A percentile compares a stretch with the other conserved stretches of the same genome.
Conservation (phyloP, 257 asterid species). For the Solanum appendiculatum region DNA sequence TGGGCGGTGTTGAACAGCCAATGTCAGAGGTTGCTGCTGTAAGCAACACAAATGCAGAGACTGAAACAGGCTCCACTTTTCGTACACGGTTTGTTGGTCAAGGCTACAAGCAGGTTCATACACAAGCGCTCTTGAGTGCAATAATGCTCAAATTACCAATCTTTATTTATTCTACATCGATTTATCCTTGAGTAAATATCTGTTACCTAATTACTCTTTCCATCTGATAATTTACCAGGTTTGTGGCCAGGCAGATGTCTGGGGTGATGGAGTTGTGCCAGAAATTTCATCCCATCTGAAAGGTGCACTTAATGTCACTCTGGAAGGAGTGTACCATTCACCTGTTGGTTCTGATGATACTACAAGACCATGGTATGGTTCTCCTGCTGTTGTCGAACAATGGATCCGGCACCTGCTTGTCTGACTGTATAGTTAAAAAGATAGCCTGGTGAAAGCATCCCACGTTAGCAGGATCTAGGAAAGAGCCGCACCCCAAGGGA, state of each 20-base stretch:
- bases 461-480: not conserved
- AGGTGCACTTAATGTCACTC: slow-evolving; percentile 70
- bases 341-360: slow-evolving; percentile 77
- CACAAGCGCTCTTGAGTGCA: not conserved
- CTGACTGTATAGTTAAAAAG: slow-evolving; percentile 10
- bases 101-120: slow-evolving; percentile 84
- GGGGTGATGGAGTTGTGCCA: slow-evolving; percentile 96
- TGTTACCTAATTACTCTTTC: not conserved
- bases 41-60: slow-evolving; percentile 8
- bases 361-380: slow-evolving; percentile 87
- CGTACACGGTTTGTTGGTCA: slow-evolving; percentile 81
- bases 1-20: slow-evolving; percentile 14
- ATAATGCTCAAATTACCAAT: not conserved
- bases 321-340: slow-evolving; percentile 80
- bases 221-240: slow-evolving; percentile 31
- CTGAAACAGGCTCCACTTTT: slow-evolving; percentile 30
- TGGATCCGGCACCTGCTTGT: slow-evolving; percentile 77
- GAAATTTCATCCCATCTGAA: slow-evolving; percentile 85
- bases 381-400: slow-evolving; percentile 64
- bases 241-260: slow-evolving; percentile 82
- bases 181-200: not conserved
- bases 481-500: not conserved
- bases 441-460: not conserved
- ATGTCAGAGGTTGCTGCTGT: slow-evolving; percentile 27
- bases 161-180: not conserved